phyloP scores from a whole-genome alignment of 2,329 filamentous ascomycete species.

The Zymoseptoria crescenta region DNA sequence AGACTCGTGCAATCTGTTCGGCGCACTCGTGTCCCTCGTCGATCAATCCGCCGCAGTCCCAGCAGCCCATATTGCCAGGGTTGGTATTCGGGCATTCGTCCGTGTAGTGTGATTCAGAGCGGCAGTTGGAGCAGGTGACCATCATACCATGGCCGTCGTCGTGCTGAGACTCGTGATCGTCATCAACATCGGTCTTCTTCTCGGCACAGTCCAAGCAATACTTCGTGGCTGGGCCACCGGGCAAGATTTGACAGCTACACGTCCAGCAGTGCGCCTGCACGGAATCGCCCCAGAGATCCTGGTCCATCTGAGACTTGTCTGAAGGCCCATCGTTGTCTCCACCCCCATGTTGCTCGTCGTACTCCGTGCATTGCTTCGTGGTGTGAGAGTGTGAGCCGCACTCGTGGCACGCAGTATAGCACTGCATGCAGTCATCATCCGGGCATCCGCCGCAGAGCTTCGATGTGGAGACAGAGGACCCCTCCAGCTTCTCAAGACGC shows the following conservation, averaged over 20 bases:
- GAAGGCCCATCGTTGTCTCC: background rate
- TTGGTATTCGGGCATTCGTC: background rate
- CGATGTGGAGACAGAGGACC: too few species aligned
- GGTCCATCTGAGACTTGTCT: background rate
- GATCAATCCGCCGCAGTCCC: background rate
- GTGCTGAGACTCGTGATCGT: too few species aligned
- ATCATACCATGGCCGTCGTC: too few species aligned
- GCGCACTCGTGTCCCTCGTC: background rate
- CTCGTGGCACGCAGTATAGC: background rate
- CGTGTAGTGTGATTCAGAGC: background rate
- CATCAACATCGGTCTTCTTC: too few species aligned
- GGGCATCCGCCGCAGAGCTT: too few species aligned
- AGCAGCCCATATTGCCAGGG: background rate
- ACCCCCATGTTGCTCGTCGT: background rate
- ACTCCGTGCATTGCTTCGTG: too few species aligned
- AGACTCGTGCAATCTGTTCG: too few species aligned
- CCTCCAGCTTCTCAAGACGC: background rate
- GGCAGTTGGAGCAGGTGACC: background rate
- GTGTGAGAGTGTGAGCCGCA: background rate
- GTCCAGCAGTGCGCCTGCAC: too few species aligned
- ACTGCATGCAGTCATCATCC: background rate
- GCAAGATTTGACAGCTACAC: too few species aligned
- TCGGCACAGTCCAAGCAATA: too few species aligned
- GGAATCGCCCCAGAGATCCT: background rate
- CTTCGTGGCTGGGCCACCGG: too few species aligned